Evolutionary conservation across 169 alveolate species (phyloP).

Genomic region (Plasmodium fragile): DNA sequence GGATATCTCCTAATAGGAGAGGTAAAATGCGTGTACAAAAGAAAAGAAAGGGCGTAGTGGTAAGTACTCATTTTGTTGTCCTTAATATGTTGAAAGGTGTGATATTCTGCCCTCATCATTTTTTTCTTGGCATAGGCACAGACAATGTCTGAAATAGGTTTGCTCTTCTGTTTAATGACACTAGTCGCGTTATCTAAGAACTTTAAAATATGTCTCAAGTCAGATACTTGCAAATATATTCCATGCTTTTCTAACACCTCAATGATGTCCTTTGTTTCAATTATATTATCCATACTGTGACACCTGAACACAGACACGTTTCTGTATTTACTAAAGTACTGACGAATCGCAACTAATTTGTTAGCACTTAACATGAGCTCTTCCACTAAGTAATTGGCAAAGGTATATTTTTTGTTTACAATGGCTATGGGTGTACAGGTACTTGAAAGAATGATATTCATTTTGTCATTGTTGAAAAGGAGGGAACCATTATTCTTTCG

Average conservation of each 20-base stretch:
- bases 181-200: constrained; percentile 31
- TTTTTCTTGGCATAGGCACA: constrained; percentile 66
- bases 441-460: constrained; percentile 48
- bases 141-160: constrained; percentile 37
- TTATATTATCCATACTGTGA: constrained; percentile 22
- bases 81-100: constrained; percentile 52
- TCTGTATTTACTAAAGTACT: constrained; percentile 65
- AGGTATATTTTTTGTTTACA: constrained; percentile 32
- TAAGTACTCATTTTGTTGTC: constrained; percentile 77
- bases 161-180: constrained; percentile 17
- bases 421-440: constrained; percentile 45
- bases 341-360: constrained; percentile 92
- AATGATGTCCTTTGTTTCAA: constrained; percentile 48
- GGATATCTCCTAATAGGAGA: constrained; percentile 93
- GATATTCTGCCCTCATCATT: constrained; percentile 72
- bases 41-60: constrained; percentile 90
- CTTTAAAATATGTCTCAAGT: constrained; percentile 26
- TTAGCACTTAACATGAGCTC: constrained; percentile 98
- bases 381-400: constrained; percentile 90
- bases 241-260: constrained; percentile 61
- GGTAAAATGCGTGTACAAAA: constrained; percentile 91
- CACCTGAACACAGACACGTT: constrained; percentile 54
- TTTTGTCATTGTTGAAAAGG: constrained; percentile 37
- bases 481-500: constrained; percentile 65
- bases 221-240: constrained; percentile 12